Conservation (phyloP, 495 filamentous ascomycete genomes). For the Aspergillus coremiiformis region DNA sequence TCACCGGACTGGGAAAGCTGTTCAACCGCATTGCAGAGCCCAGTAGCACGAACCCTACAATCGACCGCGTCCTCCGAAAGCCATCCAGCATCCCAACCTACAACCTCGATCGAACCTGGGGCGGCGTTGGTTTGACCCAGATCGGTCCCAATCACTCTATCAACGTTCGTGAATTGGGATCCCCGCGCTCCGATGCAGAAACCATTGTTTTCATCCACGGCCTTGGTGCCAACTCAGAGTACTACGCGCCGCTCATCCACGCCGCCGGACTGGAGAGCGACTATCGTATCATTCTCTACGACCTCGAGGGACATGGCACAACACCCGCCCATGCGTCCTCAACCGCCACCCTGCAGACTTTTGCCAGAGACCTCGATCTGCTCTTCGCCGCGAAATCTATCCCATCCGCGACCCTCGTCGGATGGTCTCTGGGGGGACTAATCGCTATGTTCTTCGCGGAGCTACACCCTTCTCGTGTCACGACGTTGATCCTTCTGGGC, state of each 20-base stretch:
- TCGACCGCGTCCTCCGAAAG: background rate
- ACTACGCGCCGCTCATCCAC: constrained; percentile 36
- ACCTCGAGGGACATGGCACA: constrained; percentile 50
- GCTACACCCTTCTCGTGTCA: constrained; percentile 26
- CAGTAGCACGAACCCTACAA: constrained; percentile 4
- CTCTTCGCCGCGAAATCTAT: constrained; percentile 21
- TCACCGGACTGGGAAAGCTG: constrained; percentile 39
- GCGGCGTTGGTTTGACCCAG: constrained; percentile 28
- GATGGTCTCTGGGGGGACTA: constrained; percentile 41
- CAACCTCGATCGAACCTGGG: constrained; percentile 21
- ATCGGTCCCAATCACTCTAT: constrained; percentile 38
- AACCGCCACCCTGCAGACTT: constrained; percentile 32
- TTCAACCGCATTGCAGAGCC: constrained; percentile 29
- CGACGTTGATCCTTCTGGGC: constrained; percentile 28
- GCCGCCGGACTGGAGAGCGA: constrained; percentile 21
- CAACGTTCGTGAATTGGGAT: constrained; percentile 26
- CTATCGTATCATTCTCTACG: constrained; percentile 35
- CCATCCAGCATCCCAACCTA: constrained; percentile 12
- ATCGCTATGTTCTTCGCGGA: constrained; percentile 36
- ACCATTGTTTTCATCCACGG: constrained; percentile 47
- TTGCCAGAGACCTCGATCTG: constrained; percentile 35
- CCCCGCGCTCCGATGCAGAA: constrained; percentile 9
- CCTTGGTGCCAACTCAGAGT: constrained; percentile 36
- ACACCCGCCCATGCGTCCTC: constrained; percentile 38
- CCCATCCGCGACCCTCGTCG: constrained; percentile 8